Conservation (phyloP, 805 yeast species). For the Monosporozyma servazzii region DNA sequence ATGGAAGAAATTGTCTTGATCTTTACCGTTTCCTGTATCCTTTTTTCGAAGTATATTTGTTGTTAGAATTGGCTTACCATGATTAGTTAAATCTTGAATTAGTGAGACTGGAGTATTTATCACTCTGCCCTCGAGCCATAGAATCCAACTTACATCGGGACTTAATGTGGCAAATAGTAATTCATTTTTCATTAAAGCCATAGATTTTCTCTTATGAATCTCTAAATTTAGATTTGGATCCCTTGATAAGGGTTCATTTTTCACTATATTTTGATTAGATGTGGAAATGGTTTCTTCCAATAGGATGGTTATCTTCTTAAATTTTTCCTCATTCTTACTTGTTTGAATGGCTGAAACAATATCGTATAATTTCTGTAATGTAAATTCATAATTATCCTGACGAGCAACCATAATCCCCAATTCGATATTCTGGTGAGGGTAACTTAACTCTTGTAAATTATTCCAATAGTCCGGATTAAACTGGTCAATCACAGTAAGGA, state of each 20-base stretch:
- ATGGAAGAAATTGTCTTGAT: conserved; percentile 42
- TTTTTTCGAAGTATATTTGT: conserved; percentile 81
- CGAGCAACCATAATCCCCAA: conserved; percentile 85
- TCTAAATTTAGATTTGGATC: conserved; percentile 36
- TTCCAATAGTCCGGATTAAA: conserved; percentile 80
- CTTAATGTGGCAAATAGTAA: conserved; percentile 73
- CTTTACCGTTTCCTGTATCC: conserved; percentile 38
- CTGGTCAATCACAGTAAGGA: conserved; percentile 76
- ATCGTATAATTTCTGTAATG: conserved; percentile 46
- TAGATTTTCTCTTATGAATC: conserved; percentile 58
- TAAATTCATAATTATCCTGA: conserved; percentile 64
- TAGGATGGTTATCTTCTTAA: conserved; percentile 70
- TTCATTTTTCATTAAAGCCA: conserved; percentile 88
- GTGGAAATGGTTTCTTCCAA: conserved; percentile 66
- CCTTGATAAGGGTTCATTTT: neutral
- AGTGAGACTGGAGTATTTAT: conserved; percentile 76
- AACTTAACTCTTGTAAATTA: conserved; percentile 57
- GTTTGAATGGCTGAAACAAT: conserved; percentile 63
- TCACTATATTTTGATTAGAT: neutral
- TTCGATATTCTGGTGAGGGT: conserved; percentile 72
- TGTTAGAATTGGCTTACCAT: conserved; percentile 72
- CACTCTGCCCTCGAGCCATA: conserved; percentile 89
- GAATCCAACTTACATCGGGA: conserved; percentile 83
- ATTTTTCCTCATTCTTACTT: conserved; percentile 47
- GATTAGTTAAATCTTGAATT: conserved; percentile 72